A percentile compares a stretch with the other conserved stretches of the same genome.
phyloP scores from a whole-genome alignment of 768 basidiomycete genomes.

The Crepidotus variabilis region DNA sequence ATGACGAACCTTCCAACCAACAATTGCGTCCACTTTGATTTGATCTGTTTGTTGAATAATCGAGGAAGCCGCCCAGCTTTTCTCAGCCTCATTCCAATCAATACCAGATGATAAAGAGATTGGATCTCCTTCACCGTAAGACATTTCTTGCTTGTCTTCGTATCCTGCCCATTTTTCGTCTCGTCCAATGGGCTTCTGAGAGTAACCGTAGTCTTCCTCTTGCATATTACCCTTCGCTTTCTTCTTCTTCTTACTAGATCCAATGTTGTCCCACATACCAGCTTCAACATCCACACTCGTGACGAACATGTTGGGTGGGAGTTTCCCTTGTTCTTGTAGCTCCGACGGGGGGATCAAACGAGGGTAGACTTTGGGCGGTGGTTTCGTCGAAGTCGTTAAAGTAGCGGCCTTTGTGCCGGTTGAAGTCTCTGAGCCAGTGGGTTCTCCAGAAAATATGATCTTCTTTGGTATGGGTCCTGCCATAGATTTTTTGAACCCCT shows the following conservation, averaged over 20 bases:
- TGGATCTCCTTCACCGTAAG: slow-evolving; percentile 14
- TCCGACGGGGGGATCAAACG: slow-evolving; percentile 64
- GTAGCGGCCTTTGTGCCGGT: not conserved
- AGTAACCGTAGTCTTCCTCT: slow-evolving; percentile 8
- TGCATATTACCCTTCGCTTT: slow-evolving; percentile 27
- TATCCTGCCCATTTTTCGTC: slow-evolving; percentile 11
- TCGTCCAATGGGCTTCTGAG: slow-evolving; percentile 3
- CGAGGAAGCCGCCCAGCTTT: slow-evolving; percentile 23
- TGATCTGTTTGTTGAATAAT: slow-evolving; percentile 21
- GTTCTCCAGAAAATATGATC: slow-evolving; percentile 38
- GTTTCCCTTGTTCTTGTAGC: slow-evolving; percentile 38
- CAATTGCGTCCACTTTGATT: slow-evolving; percentile 24
- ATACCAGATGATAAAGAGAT: slow-evolving; percentile 14
- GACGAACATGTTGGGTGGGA: slow-evolving; percentile 65
- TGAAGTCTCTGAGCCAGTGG: not conserved
- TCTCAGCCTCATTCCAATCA: slow-evolving; percentile 35
- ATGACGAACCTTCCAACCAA: slow-evolving; percentile 49
- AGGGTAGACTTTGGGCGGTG: not conserved
- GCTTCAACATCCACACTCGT: slow-evolving; percentile 71
- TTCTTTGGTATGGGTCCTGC: slow-evolving; percentile 37
- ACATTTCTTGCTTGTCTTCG: slow-evolving; percentile 8
- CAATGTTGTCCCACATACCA: slow-evolving; percentile 27
- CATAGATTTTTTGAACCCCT: slow-evolving; percentile 57
- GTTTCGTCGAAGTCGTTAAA: not conserved
- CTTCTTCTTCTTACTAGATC: slow-evolving; percentile 18